Percentiles rank a stretch among this genome's conserved stretches.
Evolutionary conservation across 2,329 filamentous ascomycete species (phyloP).

Genomic region (Ophiocordyceps camponoti-floridani): DNA sequence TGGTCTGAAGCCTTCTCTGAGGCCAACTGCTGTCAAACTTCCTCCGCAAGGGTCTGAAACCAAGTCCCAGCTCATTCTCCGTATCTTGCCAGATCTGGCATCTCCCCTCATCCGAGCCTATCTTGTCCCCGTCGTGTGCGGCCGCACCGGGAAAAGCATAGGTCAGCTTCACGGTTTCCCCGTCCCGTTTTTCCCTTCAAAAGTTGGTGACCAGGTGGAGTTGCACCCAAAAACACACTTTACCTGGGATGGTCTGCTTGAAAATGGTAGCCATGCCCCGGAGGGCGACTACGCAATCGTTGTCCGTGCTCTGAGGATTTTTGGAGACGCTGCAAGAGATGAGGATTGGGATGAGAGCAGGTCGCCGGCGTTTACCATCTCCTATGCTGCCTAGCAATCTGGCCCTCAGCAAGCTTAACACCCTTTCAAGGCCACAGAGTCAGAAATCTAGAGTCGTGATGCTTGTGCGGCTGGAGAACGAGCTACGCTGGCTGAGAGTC

Average conservation of each 20-base stretch:
- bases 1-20: constrained; percentile 35
- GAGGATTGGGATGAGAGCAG: neutral
- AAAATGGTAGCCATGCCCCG: neutral
- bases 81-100: neutral
- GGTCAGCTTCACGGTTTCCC: neutral
- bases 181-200: neutral
- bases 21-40: neutral
- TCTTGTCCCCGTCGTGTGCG: neutral
- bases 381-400: too few species aligned
- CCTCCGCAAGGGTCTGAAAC: neutral
- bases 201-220: neutral
- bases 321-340: neutral
- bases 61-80: neutral
- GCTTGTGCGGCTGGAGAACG: too few species aligned
- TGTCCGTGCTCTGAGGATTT: neutral
- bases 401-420: too few species aligned
- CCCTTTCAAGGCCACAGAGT: too few species aligned
- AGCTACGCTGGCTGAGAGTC: too few species aligned
- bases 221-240: neutral
- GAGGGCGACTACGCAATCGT: neutral
- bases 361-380: neutral
- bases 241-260: neutral
- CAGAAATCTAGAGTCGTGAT: too few species aligned
- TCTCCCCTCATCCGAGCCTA: neutral
- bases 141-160: neutral